Evolutionary conservation across 2,329 filamentous ascomycete genomes (phyloP).

Genomic region (Penicillium sp.): DNA sequence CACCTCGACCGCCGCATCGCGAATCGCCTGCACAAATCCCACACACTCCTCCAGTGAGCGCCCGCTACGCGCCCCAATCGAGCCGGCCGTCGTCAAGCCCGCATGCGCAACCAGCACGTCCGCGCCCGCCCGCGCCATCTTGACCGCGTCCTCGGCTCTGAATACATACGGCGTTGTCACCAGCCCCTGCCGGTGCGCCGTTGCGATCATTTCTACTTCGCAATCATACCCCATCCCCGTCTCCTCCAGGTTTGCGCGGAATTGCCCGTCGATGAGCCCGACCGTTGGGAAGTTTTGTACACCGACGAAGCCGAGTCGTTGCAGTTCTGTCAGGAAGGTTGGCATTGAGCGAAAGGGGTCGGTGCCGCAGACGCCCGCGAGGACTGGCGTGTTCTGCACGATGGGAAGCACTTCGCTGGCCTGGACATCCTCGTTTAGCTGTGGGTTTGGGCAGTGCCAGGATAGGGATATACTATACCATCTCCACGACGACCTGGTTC

Average conservation of each 20-base stretch:
- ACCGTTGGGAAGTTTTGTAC: constrained; percentile 77
- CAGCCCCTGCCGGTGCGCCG: constrained; percentile 63
- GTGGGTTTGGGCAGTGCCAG: neutral
- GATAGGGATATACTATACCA: constrained; percentile 50
- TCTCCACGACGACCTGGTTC: constrained; percentile 71
- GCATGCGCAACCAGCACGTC: constrained; percentile 72
- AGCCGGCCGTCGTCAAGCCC: constrained; percentile 67
- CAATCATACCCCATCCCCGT: constrained; percentile 71
- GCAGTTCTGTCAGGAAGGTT: constrained; percentile 63
- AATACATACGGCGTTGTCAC: constrained; percentile 75
- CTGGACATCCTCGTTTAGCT: constrained; percentile 35
- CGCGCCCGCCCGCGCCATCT: constrained; percentile 68
- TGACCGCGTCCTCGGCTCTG: constrained; percentile 61
- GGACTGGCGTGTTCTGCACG: constrained; percentile 65
- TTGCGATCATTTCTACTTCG: constrained; percentile 69
- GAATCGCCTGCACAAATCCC: constrained; percentile 64
- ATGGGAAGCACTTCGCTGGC: constrained; percentile 69
- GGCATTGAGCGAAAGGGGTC: constrained; percentile 70
- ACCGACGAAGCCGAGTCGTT: constrained; percentile 67
- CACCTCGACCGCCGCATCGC: constrained; percentile 62
- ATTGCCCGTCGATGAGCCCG: constrained; percentile 70
- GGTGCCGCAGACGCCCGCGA: constrained; percentile 72
- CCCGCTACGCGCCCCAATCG: constrained; percentile 66
- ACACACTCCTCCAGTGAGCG: constrained; percentile 69
- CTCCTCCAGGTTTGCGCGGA: constrained; percentile 70